A percentile compares a stretch with the other conserved stretches of the same genome.
Conservation (phyloP, 805 yeast genomes). For the Myxozyma udenii region DNA sequence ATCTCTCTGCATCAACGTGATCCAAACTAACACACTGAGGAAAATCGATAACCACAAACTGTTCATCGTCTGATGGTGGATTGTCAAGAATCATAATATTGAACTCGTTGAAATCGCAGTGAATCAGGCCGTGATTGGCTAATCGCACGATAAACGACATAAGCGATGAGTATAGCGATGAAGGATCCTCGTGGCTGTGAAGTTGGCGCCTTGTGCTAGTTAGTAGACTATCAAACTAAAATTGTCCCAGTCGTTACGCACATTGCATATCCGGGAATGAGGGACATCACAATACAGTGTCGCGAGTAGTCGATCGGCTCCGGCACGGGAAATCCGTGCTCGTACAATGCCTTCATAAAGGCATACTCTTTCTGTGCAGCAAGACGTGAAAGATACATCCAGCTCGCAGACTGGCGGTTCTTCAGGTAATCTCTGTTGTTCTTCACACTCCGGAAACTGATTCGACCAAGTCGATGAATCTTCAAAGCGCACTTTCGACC, state of each 20-base stretch:
- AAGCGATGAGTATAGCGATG: conserved; percentile 72
- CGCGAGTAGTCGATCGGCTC: conserved; percentile 83
- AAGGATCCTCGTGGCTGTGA: conserved; percentile 64
- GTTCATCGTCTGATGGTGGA: conserved; percentile 50
- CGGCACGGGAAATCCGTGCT: conserved; percentile 82
- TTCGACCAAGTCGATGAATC: conserved; percentile 89
- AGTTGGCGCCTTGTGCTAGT: conserved; percentile 48
- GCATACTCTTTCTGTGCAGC: conserved; percentile 93
- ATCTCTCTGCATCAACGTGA: conserved; percentile 82
- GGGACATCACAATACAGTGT: conserved; percentile 90
- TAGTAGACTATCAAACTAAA: neutral
- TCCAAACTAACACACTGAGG: conserved; percentile 96
- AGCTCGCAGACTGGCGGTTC: conserved; percentile 66
- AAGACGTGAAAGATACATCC: conserved; percentile 88
- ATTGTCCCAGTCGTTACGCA: neutral
- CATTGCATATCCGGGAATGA: conserved; percentile 45
- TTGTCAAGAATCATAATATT: conserved; percentile 78
- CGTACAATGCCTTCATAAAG: conserved; percentile 72
- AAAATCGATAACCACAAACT: conserved; percentile 88
- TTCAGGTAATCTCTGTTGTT: conserved; percentile 88
- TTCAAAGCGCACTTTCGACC: conserved; percentile 75
- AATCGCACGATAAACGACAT: conserved; percentile 83
- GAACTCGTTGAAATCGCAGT: conserved; percentile 97
- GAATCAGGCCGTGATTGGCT: conserved; percentile 86
- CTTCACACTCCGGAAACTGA: conserved; percentile 87